Conservation (phyloP, 192 early-diverging fungal genomes). For the Bifiguratus adelaidae region DNA sequence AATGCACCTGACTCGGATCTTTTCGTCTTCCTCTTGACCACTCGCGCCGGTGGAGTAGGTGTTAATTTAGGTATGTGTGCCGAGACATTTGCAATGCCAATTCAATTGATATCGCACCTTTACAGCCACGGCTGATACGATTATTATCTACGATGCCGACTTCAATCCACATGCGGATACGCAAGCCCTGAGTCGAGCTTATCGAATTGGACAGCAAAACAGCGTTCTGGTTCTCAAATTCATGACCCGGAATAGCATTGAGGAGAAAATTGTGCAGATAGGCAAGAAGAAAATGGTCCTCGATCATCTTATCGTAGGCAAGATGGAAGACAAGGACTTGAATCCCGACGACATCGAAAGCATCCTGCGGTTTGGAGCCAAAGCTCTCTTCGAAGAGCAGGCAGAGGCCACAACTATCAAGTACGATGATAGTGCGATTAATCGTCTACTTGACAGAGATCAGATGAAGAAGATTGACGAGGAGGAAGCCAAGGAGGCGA, state of each 20-base stretch:
- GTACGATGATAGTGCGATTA: constrained; percentile 47
- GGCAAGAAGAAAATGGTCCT: constrained; percentile 66
- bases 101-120: constrained; percentile 28
- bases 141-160: constrained; percentile 67
- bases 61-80: constrained; percentile 41
- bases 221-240: constrained; percentile 55
- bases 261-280: constrained; percentile 57
- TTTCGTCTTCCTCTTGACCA: constrained; percentile 59
- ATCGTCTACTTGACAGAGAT: constrained; percentile 46
- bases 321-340: constrained; percentile 48
- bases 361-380: constrained; percentile 59
- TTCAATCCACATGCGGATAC: constrained; percentile 65
- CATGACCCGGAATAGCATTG: constrained; percentile 48
- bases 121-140: constrained; percentile 53
- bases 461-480: constrained; percentile 22
- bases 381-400: constrained; percentile 50
- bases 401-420: constrained; percentile 28
- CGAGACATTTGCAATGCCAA: constrained; percentile 73
- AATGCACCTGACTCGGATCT: constrained; percentile 47
- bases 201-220: constrained; percentile 63
- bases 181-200: constrained; percentile 63
- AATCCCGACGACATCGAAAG: constrained; percentile 43
- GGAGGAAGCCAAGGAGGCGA: constrained; percentile 19
- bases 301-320: constrained; percentile 66
- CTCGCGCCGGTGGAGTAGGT: constrained; percentile 67